Conservation (phyloP, 257 asterid genomes). For the Lantana camara region DNA sequence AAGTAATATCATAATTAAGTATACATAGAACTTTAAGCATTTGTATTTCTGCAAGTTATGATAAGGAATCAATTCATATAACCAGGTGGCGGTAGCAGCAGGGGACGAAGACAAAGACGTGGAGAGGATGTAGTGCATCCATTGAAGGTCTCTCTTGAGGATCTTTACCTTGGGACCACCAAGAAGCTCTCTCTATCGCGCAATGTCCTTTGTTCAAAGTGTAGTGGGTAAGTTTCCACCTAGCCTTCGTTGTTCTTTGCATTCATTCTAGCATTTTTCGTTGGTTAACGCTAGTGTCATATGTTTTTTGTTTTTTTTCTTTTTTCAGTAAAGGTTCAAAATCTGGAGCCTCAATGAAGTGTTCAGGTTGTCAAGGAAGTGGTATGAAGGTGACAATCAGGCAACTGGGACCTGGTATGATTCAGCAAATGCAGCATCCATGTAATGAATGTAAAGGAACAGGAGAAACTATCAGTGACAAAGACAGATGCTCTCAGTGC, state of each 20-base stretch:
- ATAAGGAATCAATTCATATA: neutral
- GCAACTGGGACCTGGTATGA: constrained; percentile 63
- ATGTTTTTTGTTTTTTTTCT: neutral
- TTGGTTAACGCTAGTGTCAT: no score
- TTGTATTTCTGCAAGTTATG: neutral
- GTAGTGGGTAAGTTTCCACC: constrained; percentile 41
- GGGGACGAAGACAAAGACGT: constrained; percentile 59
- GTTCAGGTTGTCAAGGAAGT: constrained; percentile 52
- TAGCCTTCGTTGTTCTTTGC: neutral
- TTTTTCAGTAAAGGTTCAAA: constrained; percentile 52
- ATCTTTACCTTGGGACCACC: constrained; percentile 45
- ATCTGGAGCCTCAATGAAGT: constrained; percentile 53
- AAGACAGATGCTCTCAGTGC: constrained; percentile 52
- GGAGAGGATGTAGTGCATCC: constrained; percentile 63
- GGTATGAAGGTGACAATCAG: constrained; percentile 60
- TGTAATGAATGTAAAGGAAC: constrained; percentile 60
- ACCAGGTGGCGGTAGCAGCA: constrained; percentile 57
- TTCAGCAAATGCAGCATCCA: constrained; percentile 61
- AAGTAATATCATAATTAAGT: neutral
- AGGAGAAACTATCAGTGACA: constrained; percentile 54
- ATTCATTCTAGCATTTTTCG: neutral
- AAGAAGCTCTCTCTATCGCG: constrained; percentile 61
- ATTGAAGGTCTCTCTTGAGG: constrained; percentile 55
- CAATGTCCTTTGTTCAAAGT: constrained; percentile 48
- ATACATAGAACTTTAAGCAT: neutral